Evolutionary conservation across 2,329 filamentous ascomycete species (phyloP).

Genomic region (Phialophora verrucosa): DNA sequence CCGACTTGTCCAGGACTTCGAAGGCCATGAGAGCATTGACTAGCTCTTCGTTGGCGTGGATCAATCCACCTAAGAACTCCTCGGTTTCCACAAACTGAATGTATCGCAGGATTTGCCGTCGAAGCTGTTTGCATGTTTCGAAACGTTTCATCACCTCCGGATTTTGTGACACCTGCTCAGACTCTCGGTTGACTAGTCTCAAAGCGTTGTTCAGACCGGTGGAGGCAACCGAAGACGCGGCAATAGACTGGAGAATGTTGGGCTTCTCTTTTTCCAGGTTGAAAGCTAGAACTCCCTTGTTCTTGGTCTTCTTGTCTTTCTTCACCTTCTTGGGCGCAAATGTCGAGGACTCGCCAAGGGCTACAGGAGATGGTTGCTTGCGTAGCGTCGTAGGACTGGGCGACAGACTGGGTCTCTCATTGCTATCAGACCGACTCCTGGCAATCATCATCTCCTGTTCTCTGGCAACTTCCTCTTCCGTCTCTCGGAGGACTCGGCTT

Average conservation of each 20-base stretch:
- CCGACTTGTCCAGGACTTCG: slow-evolving; percentile 78
- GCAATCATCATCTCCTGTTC: slow-evolving; percentile 48
- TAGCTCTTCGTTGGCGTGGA: slow-evolving; percentile 96
- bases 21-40: slow-evolving; percentile 91
- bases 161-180: slow-evolving; percentile 86
- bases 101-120: slow-evolving; percentile 84
- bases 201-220: slow-evolving; percentile 88
- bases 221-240: slow-evolving; percentile 85
- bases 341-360: slow-evolving; percentile 36
- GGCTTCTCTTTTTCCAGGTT: slow-evolving; percentile 87
- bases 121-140: slow-evolving; percentile 82
- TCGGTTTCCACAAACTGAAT: slow-evolving; percentile 91
- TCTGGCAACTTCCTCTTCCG: slow-evolving; percentile 70
- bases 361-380: slow-evolving; percentile 34
- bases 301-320: slow-evolving; percentile 55
- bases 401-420: slow-evolving; percentile 22
- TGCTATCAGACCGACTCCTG: slow-evolving; percentile 29
- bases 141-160: slow-evolving; percentile 75
- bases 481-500: slow-evolving; percentile 83
- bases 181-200: slow-evolving; percentile 88
- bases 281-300: slow-evolving; percentile 66
- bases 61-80: slow-evolving; percentile 86
- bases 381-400: slow-evolving; percentile 34
- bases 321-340: slow-evolving; percentile 38
- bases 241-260: slow-evolving; percentile 84